Base-by-base conservation (phyloP, 345 rosid genomes). In the Boechera retrofracta region DNA sequence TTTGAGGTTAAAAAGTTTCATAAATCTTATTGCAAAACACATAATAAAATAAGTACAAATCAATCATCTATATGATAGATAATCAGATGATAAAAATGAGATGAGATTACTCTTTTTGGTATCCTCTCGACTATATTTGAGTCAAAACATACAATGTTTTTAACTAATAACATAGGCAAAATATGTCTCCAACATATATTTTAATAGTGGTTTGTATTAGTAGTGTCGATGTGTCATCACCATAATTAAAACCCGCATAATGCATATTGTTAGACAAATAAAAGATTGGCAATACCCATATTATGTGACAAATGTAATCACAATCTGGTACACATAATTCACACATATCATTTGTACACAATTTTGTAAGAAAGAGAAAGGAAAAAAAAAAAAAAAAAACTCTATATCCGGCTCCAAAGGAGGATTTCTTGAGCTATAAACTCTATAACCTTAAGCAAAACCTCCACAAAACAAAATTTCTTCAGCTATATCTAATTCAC, bases 391-490 rank as follows among this genome's bases (percentile, higher is more conserved):
- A 21, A 21, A 21, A 21, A 7, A 56, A 26, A 26, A 35, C 63
- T 51, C 74, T 39, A 10, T 61, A 59, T n/a, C 5, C 6, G 11
- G 42, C n/a, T 41, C 31, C 29, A 65, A 35, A 1, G 52, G 54
- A 60, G 47, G 64, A 21, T 7, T 42, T 56, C 39, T 31, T 31
- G 38, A 31, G 61, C 39, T 56, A 56, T 15, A 56, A 56, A 31
- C 10, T 31, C 36, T 56, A 56, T 31, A 68, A 39, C 58, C 48
- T 52, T 61, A 33, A 6, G 5, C 15, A n/a, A 53, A 53, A 76
- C 64, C 74, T 69, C 69, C 69, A 76, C 54, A 74, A 51, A 44
- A 21, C 52, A 77, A 77, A 77, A 77, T 44, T 77, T 76, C 76
- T 70, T 44, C 6, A 26, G 24, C 71, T 55, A 35, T 59, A 76